Evolutionary conservation across 129 eudicot species (phyloP), one percentile per base, ranked within the genome.

Genomic region (Mikania micrantha): DNA sequence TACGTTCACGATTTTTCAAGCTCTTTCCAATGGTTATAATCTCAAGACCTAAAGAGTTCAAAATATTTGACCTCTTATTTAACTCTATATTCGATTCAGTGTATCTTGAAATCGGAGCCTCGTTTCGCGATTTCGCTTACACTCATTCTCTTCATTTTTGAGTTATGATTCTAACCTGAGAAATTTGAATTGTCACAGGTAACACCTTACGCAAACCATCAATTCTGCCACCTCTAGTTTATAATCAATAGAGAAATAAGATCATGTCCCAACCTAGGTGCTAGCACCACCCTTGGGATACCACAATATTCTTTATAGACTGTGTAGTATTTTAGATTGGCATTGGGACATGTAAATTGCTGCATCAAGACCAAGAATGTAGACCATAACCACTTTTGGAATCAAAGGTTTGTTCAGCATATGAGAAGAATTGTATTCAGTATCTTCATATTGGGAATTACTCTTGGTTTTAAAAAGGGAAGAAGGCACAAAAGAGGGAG

Each of bases 351-450:
- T 58, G 63, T 88, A 92, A 54, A 92, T 70, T 50, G 95, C 95
- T 12, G 96, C 95, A 77, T 92, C 98, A 69, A 92, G 98, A 47
- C 98, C 96, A 60, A 96, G 98, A 74, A 92, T 80, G 80, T 88
- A 86, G 44, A 92, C 78, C 94, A 92, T 81, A 29, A 83, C 91
- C 80, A 92, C 96, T 70, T 92, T 92, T 1, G 92, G 89, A 64
- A 92, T 92, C 77, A 92, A 60, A 42, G 98, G 98, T 74, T 92
- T 92, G 85, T 92, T 92, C 98, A 88, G 95, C 89, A 80, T n/a
- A 66, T 59, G 17, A 76, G 21, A 75, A 57, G 44, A 72, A 47
- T 9, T 12, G 7, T 32, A 61, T 25, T 79, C 71, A 60, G 74
- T 41, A 65, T 44, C 24, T 22, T 45, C 28, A 29, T 19, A 32